Evolutionary conservation across 495 filamentous ascomycete genomes (phyloP), one percentile per base, ranked within the genome.

Genomic region (Chaetomidium leptoderma): DNA sequence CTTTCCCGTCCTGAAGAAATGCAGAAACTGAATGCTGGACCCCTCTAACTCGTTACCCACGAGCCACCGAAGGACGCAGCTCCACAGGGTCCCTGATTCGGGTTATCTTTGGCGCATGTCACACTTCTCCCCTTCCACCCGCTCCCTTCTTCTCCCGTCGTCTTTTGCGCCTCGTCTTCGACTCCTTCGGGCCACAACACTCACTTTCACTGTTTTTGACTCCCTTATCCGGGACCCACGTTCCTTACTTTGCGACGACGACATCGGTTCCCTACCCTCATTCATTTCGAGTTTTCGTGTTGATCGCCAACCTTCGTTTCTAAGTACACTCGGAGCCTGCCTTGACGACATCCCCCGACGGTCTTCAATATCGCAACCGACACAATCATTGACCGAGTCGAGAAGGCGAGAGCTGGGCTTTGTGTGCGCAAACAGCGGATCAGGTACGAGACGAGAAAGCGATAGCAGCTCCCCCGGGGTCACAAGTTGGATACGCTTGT

Each of bases 51-150:
- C n/a, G n/a, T n/a, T n/a, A n/a, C n/a, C n/a, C n/a, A n/a, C n/a
- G n/a, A n/a, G n/a, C n/a, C 19, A 44, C 40, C 29, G n/a, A 27
- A 13, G 29, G 37, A 11, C 16, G 30, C 27, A 30, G 26, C 26
- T 43, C 52, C 36, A 42, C 45, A 49, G 48, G 35, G 45, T 43
- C 44, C 27, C 53, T 13, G 40, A 52, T 60, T 54, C 47, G 58
- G 57, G 58, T 57, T 62, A 66, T 56, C 58, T 60, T 60, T 50
- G 52, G 55, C 57, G 27, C 59, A 58, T 65, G 53, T 61, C 53
- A 62, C 37, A 33, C 49, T 36, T 55, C n/a, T 50, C 62, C 45
- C 64, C 57, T 53, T 64, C 51, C 30, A 40, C 37, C 44, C 55
- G 32, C 51, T 53, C 54, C 37, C 53, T 60, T 49, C 32, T 52